Conservation (phyloP, 208 protist species). For the Blechomonas ayalai region DNA sequence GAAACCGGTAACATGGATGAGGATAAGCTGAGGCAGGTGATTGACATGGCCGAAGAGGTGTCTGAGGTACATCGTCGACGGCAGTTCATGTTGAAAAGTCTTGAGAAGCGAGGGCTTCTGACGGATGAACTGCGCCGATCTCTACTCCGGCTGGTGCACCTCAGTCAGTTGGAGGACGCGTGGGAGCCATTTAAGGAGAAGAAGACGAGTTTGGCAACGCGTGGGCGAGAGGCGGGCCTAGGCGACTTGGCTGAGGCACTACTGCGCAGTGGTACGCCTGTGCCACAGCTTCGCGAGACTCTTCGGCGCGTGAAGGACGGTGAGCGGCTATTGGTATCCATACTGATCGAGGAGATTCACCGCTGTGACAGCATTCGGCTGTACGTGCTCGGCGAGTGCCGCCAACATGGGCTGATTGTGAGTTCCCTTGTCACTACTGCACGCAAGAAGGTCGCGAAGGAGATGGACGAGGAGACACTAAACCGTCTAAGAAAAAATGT, state of each 20-base stretch:
- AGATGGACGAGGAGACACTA: slow-evolving; percentile 38
- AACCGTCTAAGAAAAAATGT: slow-evolving; percentile 52
- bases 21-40: slow-evolving; percentile 34
- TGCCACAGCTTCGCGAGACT: slow-evolving; percentile 15
- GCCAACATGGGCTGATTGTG: slow-evolving; percentile 18
- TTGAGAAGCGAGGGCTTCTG: slow-evolving; percentile 60
- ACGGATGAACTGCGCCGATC: slow-evolving; percentile 32
- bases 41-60: slow-evolving; percentile 65
- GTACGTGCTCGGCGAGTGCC: slow-evolving; percentile 28
- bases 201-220: slow-evolving; percentile 61
- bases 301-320: slow-evolving; percentile 32
- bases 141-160: slow-evolving; percentile 44
- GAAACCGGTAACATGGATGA: slow-evolving; percentile 71
- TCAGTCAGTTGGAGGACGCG: slow-evolving; percentile 73
- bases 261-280: slow-evolving; percentile 19
- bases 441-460: slow-evolving; percentile 63
- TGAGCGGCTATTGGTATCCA: slow-evolving; percentile 36
- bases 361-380: slow-evolving; percentile 39
- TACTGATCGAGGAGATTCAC: slow-evolving; percentile 67
- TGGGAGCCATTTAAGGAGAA: slow-evolving; percentile 83
- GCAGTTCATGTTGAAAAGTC: slow-evolving; percentile 68
- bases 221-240: slow-evolving; percentile 64
- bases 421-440: slow-evolving; percentile 30
- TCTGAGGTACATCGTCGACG: slow-evolving; percentile 62
- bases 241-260: slow-evolving; percentile 39